Percentiles rank a stretch among this genome's conserved stretches.
phyloP scores from a whole-genome alignment of 768 basidiomycete species.

The Dioszegia hungarica region DNA sequence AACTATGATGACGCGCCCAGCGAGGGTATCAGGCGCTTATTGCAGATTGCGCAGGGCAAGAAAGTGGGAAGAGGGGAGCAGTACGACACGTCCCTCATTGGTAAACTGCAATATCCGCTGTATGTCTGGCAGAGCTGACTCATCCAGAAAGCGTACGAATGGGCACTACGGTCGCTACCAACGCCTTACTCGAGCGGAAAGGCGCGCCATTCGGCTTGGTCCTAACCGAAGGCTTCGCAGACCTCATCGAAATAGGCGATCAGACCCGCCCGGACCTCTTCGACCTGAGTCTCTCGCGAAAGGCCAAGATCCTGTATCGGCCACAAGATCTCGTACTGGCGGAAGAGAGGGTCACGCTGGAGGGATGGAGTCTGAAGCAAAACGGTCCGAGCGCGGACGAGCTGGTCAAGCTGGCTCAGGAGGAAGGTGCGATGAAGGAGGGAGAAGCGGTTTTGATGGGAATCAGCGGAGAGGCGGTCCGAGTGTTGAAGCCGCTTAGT shows the following conservation, averaged over 20 bases:
- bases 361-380: conserved; percentile 26
- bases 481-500: conserved; percentile 14
- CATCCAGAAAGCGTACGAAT: conserved; percentile 15
- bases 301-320: conserved; percentile 12
- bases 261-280: conserved; percentile 29
- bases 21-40: conserved; percentile 30
- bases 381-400: conserved; percentile 4
- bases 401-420: conserved; percentile 6
- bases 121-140: not conserved
- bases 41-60: conserved; percentile 24
- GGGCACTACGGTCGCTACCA: conserved; percentile 26
- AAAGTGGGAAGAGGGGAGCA: conserved; percentile 14
- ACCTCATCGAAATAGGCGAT: conserved; percentile 26
- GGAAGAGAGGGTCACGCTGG: conserved; percentile 32
- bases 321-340: conserved; percentile 16
- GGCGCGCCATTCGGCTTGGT: conserved; percentile 23
- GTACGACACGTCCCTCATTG: conserved; percentile 27
- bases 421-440: not conserved
- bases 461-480: conserved; percentile 22
- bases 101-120: not conserved
- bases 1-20: conserved; percentile 30
- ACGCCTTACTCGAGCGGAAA: conserved; percentile 18
- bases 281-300: conserved; percentile 19
- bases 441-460: conserved; percentile 1
- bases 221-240: conserved; percentile 23